Base-by-base conservation (phyloP, 2,329 filamentous ascomycete species). In the Albophoma yamanashiensis region DNA sequence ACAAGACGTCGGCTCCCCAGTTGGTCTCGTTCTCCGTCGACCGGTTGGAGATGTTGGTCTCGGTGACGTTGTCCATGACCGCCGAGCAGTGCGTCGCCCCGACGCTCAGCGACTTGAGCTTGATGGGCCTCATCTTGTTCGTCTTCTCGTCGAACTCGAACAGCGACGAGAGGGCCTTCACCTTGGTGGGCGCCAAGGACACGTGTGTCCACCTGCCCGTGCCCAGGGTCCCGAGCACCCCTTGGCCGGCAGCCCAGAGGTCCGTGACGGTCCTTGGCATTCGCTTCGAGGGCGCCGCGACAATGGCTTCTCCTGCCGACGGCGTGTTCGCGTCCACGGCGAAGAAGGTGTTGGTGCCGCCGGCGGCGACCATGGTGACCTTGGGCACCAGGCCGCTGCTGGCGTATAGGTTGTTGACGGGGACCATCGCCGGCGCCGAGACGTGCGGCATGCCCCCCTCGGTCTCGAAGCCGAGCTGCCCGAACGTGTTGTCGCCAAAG, bases 131-230 rank as follows among this genome's bases (percentile, higher is more conserved):
- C 45, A 89, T 80, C 17, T 75, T 77, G 64, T 88, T 84, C 0
- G 77, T 80, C 20, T 74, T 76, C 69, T 99, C 94, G 73, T 96
- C 88, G 74, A 88, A 99, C 73, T 97, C 94, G 68, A 84, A 90
- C 1, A 97, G 81, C 0, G 88, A 89, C 22, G 90, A 95, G 4
- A 99, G 82, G 0, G 85, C 77, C 67, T 93, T 94, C 65, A 97
- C 84, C 73, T 94, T 96, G 60, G 83, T 83, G 0, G 91, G 92
- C 0, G 80, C 83, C 40, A 83, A 77, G 65, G 96, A 92, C 0
- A 93, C 80, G 73, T 97, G 94, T 34, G 90, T 91, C 92, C 92
- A 97, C 66, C 85, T 87, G 57, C 91, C 92, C 56, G 87, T 96
- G 58, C 92, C 94, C 0, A 97, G 82, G 52, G 82, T 85, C 53